These are phyloP conservation scores for Ogataea trehaloabstinens DNA, from an alignment of 805 yeast genomes.

Conservation along the genomic window DNA sequence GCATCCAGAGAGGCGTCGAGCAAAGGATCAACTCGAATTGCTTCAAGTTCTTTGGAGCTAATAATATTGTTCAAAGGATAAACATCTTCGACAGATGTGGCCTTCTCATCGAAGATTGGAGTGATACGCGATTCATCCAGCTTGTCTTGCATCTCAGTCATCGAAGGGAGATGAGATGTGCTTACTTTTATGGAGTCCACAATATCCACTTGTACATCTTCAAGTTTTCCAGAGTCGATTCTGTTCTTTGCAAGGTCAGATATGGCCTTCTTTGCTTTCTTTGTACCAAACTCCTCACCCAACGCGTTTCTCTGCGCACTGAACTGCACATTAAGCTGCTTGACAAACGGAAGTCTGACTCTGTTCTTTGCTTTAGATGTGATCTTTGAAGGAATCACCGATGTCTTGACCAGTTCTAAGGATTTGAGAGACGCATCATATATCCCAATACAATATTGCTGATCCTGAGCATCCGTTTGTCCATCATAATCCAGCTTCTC, in stretches of 20 bases:
- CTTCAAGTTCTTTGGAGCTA: constrained; percentile 60
- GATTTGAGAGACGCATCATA: constrained; percentile 67
- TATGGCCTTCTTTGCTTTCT: constrained; percentile 90
- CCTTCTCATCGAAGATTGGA: constrained; percentile 72
- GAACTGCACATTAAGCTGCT: constrained; percentile 49
- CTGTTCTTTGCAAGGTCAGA: constrained; percentile 76
- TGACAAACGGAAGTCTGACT: constrained; percentile 59
- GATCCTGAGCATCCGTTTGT: constrained; percentile 35
- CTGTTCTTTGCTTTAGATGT: constrained; percentile 58
- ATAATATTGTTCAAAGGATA: constrained; percentile 74
- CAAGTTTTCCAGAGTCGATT: constrained; percentile 80
- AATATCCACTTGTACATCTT: constrained; percentile 67
- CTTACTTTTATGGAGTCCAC: constrained; percentile 72
- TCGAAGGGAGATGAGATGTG: constrained; percentile 73
- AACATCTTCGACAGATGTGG: constrained; percentile 79
- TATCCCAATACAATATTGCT: constrained; percentile 69
- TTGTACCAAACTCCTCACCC: constrained; percentile 97
- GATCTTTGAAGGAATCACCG: constrained; percentile 61
- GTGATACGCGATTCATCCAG: constrained; percentile 76
- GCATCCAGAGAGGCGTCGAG: constrained; percentile 48
- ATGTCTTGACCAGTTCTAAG: constrained; percentile 60
- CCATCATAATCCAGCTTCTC: constrained; percentile 75
- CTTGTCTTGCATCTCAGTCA: constrained; percentile 54
- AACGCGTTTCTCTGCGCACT: constrained; percentile 72
- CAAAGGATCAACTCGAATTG: constrained; percentile 62